Percentiles rank a stretch among this genome's conserved stretches.
Conservation (phyloP, 805 yeast species). For the Yamadazyma olivae region DNA sequence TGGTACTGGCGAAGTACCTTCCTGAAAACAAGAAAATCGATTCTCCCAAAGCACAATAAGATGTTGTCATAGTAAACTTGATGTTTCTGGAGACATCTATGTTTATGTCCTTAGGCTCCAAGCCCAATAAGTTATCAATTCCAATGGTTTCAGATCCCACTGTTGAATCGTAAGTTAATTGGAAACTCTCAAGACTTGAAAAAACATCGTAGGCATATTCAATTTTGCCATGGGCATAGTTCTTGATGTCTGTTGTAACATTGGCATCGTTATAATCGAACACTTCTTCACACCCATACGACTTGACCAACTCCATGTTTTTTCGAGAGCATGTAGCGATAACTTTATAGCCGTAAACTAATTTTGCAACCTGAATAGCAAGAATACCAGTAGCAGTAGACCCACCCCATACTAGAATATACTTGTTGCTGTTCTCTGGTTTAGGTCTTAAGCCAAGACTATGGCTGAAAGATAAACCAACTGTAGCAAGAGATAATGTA, state of each 20-base stretch:
- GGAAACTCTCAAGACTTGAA: conserved; percentile 19
- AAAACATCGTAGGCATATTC: conserved; percentile 26
- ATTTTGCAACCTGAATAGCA: conserved; percentile 31
- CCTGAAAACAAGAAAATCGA: neutral
- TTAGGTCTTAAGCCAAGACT: conserved; percentile 9
- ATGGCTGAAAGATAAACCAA: conserved; percentile 35
- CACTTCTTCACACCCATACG: conserved; percentile 27
- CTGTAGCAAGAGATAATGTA: conserved; percentile 51
- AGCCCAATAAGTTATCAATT: conserved; percentile 17
- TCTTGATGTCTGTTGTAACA: conserved; percentile 20
- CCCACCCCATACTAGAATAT: conserved; percentile 35
- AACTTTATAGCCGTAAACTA: conserved; percentile 26
- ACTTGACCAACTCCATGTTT: conserved; percentile 21
- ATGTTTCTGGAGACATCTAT: neutral
- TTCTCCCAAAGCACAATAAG: conserved; percentile 2
- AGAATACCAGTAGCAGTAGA: conserved; percentile 31
- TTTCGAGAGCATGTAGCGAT: conserved; percentile 26
- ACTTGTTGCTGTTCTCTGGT: conserved; percentile 10
- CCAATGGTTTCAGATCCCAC: conserved; percentile 14
- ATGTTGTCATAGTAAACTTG: neutral
- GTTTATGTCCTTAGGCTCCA: neutral
- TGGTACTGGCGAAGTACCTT: neutral
- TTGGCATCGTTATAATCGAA: conserved; percentile 25
- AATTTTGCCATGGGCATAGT: conserved; percentile 18
- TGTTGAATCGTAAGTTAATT: conserved; percentile 25